These are phyloP conservation scores for Endothia cerciana DNA, from an alignment of 2,329 filamentous ascomycete genomes.

Conservation along the genomic window DNA sequence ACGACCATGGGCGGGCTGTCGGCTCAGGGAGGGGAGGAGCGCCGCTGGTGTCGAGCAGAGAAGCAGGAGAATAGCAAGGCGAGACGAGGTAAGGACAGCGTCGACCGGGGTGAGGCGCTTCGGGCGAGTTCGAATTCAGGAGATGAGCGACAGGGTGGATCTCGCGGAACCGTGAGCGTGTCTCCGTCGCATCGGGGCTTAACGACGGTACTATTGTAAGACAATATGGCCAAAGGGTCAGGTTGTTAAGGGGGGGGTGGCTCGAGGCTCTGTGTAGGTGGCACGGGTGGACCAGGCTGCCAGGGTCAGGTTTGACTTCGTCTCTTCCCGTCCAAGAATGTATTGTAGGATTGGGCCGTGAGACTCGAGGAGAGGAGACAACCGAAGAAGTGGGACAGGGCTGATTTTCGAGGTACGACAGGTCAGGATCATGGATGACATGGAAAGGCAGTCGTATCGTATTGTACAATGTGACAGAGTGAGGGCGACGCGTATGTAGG, in stretches of 20 bases:
- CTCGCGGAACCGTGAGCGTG: slow-evolving; percentile 26
- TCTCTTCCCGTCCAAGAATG: not conserved
- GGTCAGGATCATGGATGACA: not conserved
- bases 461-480: not conserved
- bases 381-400: not conserved
- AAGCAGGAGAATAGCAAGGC: slow-evolving; percentile 4
- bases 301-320: slow-evolving; percentile 2
- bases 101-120: slow-evolving; percentile 18
- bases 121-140: slow-evolving; percentile 23
- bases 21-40: slow-evolving; percentile 20
- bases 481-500: not conserved
- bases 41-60: slow-evolving; percentile 20
- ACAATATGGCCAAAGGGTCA: slow-evolving; percentile 4
- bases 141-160: slow-evolving; percentile 29
- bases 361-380: not conserved
- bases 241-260: slow-evolving; percentile 17
- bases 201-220: slow-evolving; percentile 18
- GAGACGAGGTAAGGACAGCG: not conserved
- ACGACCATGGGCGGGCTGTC: slow-evolving; percentile 21
- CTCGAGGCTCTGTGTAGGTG: slow-evolving; percentile 9
- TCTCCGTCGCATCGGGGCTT: slow-evolving; percentile 27
- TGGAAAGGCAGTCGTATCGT: not conserved
- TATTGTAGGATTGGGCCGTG: not conserved
- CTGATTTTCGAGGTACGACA: not conserved
- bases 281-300: slow-evolving; percentile 21